A percentile compares a stretch with the other conserved stretches of the same genome.
phyloP scores from a whole-genome alignment of 768 basidiomycete genomes.

The Strobilomyces echinocephalus region DNA sequence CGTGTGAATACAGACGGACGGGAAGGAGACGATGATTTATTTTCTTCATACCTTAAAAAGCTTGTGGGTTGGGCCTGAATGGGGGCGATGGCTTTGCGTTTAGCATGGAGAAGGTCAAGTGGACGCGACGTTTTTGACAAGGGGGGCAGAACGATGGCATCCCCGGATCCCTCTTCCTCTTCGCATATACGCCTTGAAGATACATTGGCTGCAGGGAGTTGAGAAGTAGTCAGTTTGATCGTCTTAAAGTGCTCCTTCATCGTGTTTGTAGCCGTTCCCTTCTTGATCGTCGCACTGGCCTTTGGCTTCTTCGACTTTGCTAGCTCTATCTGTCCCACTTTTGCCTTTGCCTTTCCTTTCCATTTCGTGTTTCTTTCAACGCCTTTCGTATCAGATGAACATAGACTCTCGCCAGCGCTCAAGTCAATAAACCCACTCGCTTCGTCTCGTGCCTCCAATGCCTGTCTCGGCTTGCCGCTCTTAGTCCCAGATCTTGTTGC shows the following conservation, averaged over 20 bases:
- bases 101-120: constrained; percentile 24
- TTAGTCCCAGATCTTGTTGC: constrained; percentile 3
- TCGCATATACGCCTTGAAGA: constrained; percentile 2
- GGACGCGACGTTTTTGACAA: constrained; percentile 22
- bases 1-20: background rate
- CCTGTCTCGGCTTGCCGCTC: constrained; percentile 21
- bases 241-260: constrained; percentile 9
- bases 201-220: background rate
- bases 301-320: constrained; percentile 2
- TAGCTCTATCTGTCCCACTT: background rate
- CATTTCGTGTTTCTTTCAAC: background rate
- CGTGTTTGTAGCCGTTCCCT: constrained; percentile 3
- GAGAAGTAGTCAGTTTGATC: constrained; percentile 8
- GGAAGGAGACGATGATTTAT: constrained; percentile 2
- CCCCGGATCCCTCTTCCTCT: constrained; percentile 5
- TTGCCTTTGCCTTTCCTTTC: constrained; percentile 9
- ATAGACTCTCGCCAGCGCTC: constrained; percentile 22
- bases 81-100: too few species aligned
- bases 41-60: constrained; percentile 8
- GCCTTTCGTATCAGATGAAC: constrained; percentile 13
- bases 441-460: constrained; percentile 24
- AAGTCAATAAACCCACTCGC: constrained; percentile 24
- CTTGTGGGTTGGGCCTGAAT: background rate
- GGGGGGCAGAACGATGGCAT: background rate
- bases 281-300: background rate